Percentiles rank a stretch among this genome's conserved stretches.
phyloP scores from a whole-genome alignment of 1,284 basidiomycete species.

The Boletus smithii region DNA sequence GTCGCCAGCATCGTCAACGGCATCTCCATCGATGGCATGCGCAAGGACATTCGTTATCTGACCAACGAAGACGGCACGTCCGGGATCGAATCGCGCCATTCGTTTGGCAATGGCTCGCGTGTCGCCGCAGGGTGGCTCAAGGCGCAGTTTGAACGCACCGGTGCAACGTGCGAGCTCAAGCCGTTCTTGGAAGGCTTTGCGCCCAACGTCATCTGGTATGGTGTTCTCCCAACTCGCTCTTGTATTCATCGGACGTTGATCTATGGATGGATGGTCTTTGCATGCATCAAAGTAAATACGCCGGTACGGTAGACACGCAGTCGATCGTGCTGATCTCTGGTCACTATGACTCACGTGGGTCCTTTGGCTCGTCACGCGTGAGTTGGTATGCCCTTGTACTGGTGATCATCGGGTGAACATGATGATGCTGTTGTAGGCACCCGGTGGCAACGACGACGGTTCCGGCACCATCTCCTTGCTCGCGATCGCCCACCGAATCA shows the following conservation, averaged over 20 bases:
- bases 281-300: slow-evolving; percentile 60
- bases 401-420: not conserved
- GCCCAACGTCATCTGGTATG: slow-evolving; percentile 81
- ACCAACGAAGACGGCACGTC: slow-evolving; percentile 74
- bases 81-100: slow-evolving; percentile 70
- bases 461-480: slow-evolving; percentile 74
- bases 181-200: slow-evolving; percentile 69
- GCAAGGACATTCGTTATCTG: slow-evolving; percentile 70
- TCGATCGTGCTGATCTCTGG: slow-evolving; percentile 72
- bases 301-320: slow-evolving; percentile 39
- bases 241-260: no score
- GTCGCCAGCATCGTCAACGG: slow-evolving; percentile 61
- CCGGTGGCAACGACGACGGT: slow-evolving; percentile 74
- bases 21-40: slow-evolving; percentile 61
- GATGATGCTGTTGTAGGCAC: no score
- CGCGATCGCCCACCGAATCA: slow-evolving; percentile 72
- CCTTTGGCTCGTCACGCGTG: slow-evolving; percentile 57
- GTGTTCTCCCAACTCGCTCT: not conserved
- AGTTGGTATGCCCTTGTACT: slow-evolving; percentile 2
- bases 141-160: slow-evolving; percentile 63
- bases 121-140: slow-evolving; percentile 77
- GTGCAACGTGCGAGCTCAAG: slow-evolving; percentile 67
- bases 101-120: slow-evolving; percentile 67
- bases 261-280: no score
- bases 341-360: slow-evolving; percentile 85